Conservation (phyloP, 805 yeast species). For the Candida pseudofarinosa region DNA sequence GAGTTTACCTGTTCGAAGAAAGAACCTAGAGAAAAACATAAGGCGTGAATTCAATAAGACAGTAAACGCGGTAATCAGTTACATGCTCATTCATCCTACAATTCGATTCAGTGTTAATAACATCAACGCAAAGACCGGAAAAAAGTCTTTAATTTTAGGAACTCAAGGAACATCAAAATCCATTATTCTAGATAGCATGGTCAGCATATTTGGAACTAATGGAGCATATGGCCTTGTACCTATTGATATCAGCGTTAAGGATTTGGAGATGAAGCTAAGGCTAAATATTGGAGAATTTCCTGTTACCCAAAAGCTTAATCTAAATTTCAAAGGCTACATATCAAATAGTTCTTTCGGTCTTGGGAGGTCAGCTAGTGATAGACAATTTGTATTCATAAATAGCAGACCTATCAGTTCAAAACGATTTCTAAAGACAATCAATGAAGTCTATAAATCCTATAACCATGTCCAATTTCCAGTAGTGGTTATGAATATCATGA, state of each 20-base stretch:
- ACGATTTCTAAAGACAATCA: conserved; percentile 52
- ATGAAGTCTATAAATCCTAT: conserved; percentile 68
- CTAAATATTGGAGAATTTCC: conserved; percentile 5
- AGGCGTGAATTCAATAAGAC: conserved; percentile 72
- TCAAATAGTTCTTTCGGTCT: conserved; percentile 78
- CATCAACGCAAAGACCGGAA: conserved; percentile 25
- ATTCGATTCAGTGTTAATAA: conserved; percentile 63
- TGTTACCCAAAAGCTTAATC: conserved; percentile 13
- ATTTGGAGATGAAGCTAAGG: conserved; percentile 19
- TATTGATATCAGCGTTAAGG: conserved; percentile 39
- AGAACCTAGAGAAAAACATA: conserved; percentile 61
- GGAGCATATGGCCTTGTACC: conserved; percentile 56
- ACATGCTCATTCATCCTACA: conserved; percentile 56
- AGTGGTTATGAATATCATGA: conserved; percentile 54
- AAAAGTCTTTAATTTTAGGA: conserved; percentile 51
- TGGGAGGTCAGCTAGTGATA: conserved; percentile 59
- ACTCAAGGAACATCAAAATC: conserved; percentile 52
- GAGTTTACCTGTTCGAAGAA: conserved; percentile 75
- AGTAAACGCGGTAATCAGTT: conserved; percentile 58
- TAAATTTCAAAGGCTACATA: conserved; percentile 54
- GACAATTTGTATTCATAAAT: conserved; percentile 75
- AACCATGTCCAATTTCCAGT: conserved; percentile 74
- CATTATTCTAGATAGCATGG: conserved; percentile 46
- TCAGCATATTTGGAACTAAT: conserved; percentile 66
- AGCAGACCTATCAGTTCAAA: conserved; percentile 66